A percentile compares a stretch with the other conserved stretches of the same genome.
Conservation (phyloP, 768 basidiomycete species). For the Russula olivacea region DNA sequence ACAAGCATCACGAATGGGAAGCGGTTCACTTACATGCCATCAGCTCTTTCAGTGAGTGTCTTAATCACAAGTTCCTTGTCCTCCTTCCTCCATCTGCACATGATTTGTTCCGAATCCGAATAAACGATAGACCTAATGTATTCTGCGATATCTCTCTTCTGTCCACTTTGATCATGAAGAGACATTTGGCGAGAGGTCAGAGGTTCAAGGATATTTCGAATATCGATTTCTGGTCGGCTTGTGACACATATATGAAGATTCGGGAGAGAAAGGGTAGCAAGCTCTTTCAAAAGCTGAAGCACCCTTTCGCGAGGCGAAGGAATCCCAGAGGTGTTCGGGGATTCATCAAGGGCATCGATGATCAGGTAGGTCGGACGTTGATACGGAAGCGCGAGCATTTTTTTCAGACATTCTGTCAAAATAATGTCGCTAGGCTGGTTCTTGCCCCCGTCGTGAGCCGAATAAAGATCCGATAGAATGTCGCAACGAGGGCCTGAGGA, state of each 20-base stretch:
- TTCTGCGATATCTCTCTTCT: not conserved
- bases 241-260: slow-evolving; percentile 4
- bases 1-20: not conserved
- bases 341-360: slow-evolving; percentile 8
- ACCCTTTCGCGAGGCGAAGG: not conserved
- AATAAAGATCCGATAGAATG: not conserved
- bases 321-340: not conserved
- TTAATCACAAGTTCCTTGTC: not conserved
- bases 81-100: not conserved
- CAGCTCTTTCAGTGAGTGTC: not conserved
- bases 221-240: slow-evolving; percentile 2
- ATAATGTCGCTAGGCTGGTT: not conserved
- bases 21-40: slow-evolving; percentile 5
- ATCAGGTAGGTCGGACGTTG: not conserved
- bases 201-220: not conserved
- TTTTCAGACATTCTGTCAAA: not conserved
- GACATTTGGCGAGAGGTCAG: not conserved
- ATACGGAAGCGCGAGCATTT: not conserved
- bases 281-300: not conserved
- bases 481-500: not conserved
- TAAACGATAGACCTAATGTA: not conserved
- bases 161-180: slow-evolving; percentile 2
- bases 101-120: not conserved
- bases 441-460: not conserved
- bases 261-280: not conserved